These are phyloP conservation scores for Ramularia collo-cygni DNA, from an alignment of 2,329 filamentous ascomycete genomes.

Conservation along the genomic window DNA sequence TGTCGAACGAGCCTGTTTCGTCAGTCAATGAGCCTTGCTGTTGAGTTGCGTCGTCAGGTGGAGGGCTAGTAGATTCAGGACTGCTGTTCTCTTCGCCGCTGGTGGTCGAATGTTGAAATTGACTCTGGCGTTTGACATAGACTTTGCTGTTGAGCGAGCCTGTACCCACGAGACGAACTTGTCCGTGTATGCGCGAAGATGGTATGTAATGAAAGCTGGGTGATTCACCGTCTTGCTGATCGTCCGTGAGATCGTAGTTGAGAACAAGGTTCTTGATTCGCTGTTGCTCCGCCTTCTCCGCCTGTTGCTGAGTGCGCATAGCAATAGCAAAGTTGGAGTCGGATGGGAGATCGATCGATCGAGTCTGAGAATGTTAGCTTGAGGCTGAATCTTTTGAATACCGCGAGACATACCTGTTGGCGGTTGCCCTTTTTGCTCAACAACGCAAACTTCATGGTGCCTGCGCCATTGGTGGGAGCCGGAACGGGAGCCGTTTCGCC, in stretches of 20 bases:
- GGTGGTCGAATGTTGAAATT: slow-evolving; percentile 26
- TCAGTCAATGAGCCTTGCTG: slow-evolving; percentile 22
- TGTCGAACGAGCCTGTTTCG: slow-evolving; percentile 28
- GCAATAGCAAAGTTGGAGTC: slow-evolving; percentile 93
- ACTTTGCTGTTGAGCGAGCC: slow-evolving; percentile 35
- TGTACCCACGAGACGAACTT: slow-evolving; percentile 36
- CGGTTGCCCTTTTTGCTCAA: slow-evolving; percentile 94
- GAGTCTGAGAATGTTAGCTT: slow-evolving; percentile 55
- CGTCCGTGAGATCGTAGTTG: slow-evolving; percentile 87
- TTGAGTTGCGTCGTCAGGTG: slow-evolving; percentile 6
- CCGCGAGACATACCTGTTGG: slow-evolving; percentile 61
- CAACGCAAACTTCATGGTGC: slow-evolving; percentile 93
- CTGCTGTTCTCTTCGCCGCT: slow-evolving; percentile 10
- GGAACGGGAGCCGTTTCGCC: slow-evolving; percentile 31
- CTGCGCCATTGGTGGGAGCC: slow-evolving; percentile 29
- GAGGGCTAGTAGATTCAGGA: slow-evolving; percentile 1
- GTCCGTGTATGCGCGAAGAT: slow-evolving; percentile 40
- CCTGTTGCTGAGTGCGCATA: slow-evolving; percentile 92
- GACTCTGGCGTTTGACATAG: slow-evolving; percentile 18
- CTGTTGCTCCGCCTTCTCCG: slow-evolving; percentile 92
- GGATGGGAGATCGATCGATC: slow-evolving; percentile 79
- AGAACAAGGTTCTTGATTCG: slow-evolving; percentile 96
- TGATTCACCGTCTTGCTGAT: slow-evolving; percentile 64
- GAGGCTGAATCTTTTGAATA: neutral
- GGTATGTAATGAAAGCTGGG: slow-evolving; percentile 36